Evolutionary conservation across 352 stramenopile species (phyloP).

Genomic region (Pythium sukuiense): DNA sequence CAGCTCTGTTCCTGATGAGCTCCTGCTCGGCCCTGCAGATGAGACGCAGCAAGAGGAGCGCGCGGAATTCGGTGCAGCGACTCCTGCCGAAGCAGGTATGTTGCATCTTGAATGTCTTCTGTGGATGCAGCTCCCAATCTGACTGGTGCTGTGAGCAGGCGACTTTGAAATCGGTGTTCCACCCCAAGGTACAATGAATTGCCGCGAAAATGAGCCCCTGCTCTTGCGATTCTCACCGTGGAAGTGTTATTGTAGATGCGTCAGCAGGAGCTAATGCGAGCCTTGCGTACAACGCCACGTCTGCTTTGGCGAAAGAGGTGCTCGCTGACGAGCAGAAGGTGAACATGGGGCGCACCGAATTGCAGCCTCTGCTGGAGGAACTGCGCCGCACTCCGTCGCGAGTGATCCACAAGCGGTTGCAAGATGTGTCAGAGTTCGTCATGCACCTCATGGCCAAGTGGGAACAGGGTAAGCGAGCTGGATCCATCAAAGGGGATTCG

Average conservation of each 20-base stretch:
- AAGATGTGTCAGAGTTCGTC: slow-evolving; percentile 78
- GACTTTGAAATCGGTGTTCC: slow-evolving; percentile 10
- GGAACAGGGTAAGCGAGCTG: slow-evolving; percentile 46
- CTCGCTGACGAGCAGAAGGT: slow-evolving; percentile 61
- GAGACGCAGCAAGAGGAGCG: slow-evolving; percentile 14
- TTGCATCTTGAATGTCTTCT: not conserved
- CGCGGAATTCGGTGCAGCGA: not conserved
- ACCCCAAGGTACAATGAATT: not conserved
- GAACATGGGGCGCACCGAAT: slow-evolving; percentile 53
- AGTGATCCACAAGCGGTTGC: slow-evolving; percentile 72
- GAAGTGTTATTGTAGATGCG: not conserved
- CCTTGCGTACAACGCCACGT: slow-evolving; percentile 11
- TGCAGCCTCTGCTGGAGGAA: slow-evolving; percentile 63
- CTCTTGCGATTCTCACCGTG: no score
- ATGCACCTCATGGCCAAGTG: slow-evolving; percentile 68
- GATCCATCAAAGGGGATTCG: no score
- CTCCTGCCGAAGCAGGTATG: not conserved
- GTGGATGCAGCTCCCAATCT: no score
- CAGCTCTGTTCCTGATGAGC: slow-evolving; percentile 71
- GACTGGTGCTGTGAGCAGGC: slow-evolving; percentile 1
- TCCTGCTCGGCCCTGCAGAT: slow-evolving; percentile 44
- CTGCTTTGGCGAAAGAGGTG: slow-evolving; percentile 36
- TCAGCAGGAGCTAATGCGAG: not conserved
- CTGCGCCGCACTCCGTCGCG: slow-evolving; percentile 54
- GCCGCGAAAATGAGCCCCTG: no score